phyloP scores from a whole-genome alignment of 495 filamentous ascomycete species.

The Hyaloscypha finlandica region DNA sequence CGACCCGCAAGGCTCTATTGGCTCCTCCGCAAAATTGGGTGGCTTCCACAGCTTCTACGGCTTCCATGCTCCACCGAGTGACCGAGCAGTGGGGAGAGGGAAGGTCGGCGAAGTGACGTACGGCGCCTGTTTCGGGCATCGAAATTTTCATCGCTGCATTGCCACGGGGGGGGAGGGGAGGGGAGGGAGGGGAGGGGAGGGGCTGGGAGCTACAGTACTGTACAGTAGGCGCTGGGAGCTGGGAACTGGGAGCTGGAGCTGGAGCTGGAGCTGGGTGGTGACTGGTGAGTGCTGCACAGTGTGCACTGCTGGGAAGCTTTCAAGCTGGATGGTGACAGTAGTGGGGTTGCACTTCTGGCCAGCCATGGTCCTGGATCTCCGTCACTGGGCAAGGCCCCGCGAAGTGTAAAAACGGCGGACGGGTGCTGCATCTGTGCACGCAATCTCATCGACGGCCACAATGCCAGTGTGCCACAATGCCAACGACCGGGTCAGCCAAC shows the following conservation, averaged over 20 bases:
- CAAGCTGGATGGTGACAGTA: not conserved
- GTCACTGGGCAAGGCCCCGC: conserved; percentile 1
- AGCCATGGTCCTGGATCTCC: conserved; percentile 20
- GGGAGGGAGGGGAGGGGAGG: no score
- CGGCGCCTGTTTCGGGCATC: conserved; percentile 7
- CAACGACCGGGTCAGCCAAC: conserved; percentile 14
- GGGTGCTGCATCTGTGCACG: not conserved
- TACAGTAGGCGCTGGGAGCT: not conserved
- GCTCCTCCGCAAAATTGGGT: conserved; percentile 23
- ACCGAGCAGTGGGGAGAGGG: conserved; percentile 3
- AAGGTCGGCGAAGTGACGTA: not conserved
- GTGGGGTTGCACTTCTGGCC: not conserved
- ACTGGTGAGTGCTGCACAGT: no score
- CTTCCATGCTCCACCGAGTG: conserved; percentile 17
- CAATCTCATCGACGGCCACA: not conserved
- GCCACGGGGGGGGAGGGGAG: no score
- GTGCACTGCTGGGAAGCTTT: no score
- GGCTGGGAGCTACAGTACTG: no score
- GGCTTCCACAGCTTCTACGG: conserved; percentile 21
- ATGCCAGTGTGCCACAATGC: not conserved
- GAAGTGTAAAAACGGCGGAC: not conserved
- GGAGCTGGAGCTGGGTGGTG: not conserved
- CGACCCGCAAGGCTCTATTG: conserved; percentile 2
- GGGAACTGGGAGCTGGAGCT: no score
- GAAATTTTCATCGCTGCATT: conserved; percentile 17